Base-by-base conservation (phyloP, 1,284 basidiomycete genomes). In the Gymnopus androsaceus region DNA sequence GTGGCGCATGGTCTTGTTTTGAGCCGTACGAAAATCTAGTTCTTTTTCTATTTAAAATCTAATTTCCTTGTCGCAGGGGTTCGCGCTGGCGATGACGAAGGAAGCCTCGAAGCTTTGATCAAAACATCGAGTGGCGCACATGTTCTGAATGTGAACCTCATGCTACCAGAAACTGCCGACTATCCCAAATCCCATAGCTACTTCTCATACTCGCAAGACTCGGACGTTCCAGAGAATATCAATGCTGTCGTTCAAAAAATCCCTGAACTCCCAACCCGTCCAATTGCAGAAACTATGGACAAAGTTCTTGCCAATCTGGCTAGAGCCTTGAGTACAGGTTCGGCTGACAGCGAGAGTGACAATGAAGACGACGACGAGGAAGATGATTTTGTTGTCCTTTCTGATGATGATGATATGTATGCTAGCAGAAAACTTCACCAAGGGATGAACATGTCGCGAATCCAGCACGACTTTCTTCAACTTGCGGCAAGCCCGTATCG, bases 81-180 rank as follows among this genome's bases (percentile, higher is more conserved):
- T 30, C 65, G 68, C n/a, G 46, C 72, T 23, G 83, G 83, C 21
- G 83, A 85, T n/a, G 84, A 86, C 44, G 84, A 86, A 58, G 83
- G 83, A 17, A 74, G 77, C 11, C 69, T 87, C 30, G 75, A 82
- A 51, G 69, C 83, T 31, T 61, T 64, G 9, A 69, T 85, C n/a
- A 60, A 67, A 30, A 67, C 75, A 37, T 48, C 59, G 9, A 63
- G 65, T 41, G 69, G 67, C 17, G 61, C 72, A 45, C 69, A 69
- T 40, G 61, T 77, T 25, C 61, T 79, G 23, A 61, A 69, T 0
- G 66, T 79, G 30, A 79, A 73, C 58, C 64, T 86, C 15, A 67
- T 82, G n/a, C 70, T 84, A 23, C 80, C 84, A 84, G 84, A 87
- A 60, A 80, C 83, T 1, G 82, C 84, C 8, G 82, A 84, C 55